phyloP scores from a whole-genome alignment of 2,329 filamentous ascomycete species.

The Stylonectria norvegica region DNA sequence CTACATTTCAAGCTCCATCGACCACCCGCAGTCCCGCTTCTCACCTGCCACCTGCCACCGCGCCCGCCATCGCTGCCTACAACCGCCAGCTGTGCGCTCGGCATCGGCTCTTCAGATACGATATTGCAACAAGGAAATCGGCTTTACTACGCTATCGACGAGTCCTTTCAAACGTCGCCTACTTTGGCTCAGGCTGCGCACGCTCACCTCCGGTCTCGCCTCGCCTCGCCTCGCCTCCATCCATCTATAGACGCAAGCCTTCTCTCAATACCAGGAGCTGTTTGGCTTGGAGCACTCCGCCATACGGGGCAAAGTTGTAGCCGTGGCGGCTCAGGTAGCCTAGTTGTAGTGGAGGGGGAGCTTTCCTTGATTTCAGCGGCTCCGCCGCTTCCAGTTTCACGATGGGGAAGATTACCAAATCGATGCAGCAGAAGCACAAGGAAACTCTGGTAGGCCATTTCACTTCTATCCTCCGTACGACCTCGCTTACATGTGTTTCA shows the following conservation, averaged over 20 bases:
- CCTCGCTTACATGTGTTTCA: slow-evolving; percentile 39
- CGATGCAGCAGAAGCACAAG: slow-evolving; percentile 63
- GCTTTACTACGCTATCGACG: too few species aligned
- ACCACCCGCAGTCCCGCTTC: too few species aligned
- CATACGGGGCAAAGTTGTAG: slow-evolving; percentile 37
- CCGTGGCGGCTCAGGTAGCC: slow-evolving; percentile 33
- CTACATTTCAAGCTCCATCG: slow-evolving; percentile 25
- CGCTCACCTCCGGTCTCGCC: background rate
- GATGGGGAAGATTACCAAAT: slow-evolving; percentile 68
- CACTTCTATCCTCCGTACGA: background rate
- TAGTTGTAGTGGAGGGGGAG: slow-evolving; percentile 57
- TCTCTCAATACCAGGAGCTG: slow-evolving; percentile 24
- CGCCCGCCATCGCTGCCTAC: too few species aligned
- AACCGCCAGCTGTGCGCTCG: too few species aligned
- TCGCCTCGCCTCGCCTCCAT: background rate
- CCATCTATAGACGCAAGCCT: slow-evolving; percentile 2
- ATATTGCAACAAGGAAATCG: too few species aligned
- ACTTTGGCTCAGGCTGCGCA: too few species aligned
- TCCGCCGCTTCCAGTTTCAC: slow-evolving; percentile 54
- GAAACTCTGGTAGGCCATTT: slow-evolving; percentile 57
- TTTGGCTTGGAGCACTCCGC: slow-evolving; percentile 33
- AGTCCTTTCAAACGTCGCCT: too few species aligned
- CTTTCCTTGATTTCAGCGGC: slow-evolving; percentile 47
- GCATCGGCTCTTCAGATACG: too few species aligned
- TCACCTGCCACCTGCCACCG: slow-evolving; percentile 14